Conservation (phyloP, 1,284 basidiomycete species). For the Cryptococcus sp. region DNA sequence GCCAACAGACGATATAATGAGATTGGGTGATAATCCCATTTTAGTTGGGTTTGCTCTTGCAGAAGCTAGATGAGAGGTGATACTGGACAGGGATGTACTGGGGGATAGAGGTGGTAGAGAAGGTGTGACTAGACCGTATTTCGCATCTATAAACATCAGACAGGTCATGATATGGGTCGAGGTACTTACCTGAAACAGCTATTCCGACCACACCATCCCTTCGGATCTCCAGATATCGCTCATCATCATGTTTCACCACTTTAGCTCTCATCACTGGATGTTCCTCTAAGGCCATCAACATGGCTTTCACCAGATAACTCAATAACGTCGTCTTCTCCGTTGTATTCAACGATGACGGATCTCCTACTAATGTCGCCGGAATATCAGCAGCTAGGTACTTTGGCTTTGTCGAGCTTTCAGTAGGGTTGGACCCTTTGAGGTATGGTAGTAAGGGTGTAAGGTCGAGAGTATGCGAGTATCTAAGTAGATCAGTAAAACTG, state of each 20-base stretch:
- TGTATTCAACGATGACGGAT: constrained; percentile 35
- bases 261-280: constrained; percentile 41
- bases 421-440: constrained; percentile 60
- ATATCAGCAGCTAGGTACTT: constrained; percentile 51
- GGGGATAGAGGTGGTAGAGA: constrained; percentile 63
- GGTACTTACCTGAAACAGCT: constrained; percentile 36
- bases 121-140: constrained; percentile 76
- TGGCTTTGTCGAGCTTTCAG: constrained; percentile 47
- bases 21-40: constrained; percentile 59
- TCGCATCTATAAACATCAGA: constrained; percentile 55
- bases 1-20: constrained; percentile 85
- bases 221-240: constrained; percentile 32
- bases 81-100: constrained; percentile 57
- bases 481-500: constrained; percentile 4
- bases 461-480: constrained; percentile 67
- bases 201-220: constrained; percentile 36
- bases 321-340: constrained; percentile 63
- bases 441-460: constrained; percentile 69
- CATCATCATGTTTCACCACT: constrained; percentile 20
- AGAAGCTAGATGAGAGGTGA: constrained; percentile 59
- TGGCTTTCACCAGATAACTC: constrained; percentile 78
- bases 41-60: constrained; percentile 59
- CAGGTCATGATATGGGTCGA: background rate
- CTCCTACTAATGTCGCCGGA: constrained; percentile 49
- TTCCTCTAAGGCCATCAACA: constrained; percentile 72